Base-by-base conservation (phyloP, 1,284 basidiomycete genomes). In the Apiotrichum sp. region DNA sequence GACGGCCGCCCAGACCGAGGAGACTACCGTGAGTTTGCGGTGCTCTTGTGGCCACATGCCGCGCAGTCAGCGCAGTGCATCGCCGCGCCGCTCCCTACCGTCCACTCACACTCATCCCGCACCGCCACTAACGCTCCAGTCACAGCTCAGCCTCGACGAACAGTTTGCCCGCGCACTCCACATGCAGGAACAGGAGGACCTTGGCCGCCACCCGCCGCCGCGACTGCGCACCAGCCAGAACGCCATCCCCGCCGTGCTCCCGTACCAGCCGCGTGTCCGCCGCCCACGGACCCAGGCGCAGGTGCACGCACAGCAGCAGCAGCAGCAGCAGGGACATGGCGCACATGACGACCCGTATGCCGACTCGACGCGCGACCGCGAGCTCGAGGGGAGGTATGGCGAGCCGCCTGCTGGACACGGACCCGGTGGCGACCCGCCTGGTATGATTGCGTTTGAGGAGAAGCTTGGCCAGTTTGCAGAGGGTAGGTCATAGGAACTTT, bases 81-180 rank as follows among this genome's bases (percentile, higher is more conserved):
- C 32, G 11, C 6, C 11, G 34, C 44, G 31, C 22, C 16, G n/a
- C 42, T 10, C 32, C 32, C 22, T 6, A 14, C 29, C 31, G 29
- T 13, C 9, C 11, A 32, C 52, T 61, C 51, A 56, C 51, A 50
- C 32, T 42, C 31, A 10, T 13, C 39, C 40, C n/a, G 7, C 22
- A 22, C 22, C 22, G 22, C 22, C 22, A 22, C 22, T 22, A 34
- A 8, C 4, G 7, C 33, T 10, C 9, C 53, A 73, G 67, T 63
- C 67, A 29, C 74, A 76, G 62, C 61, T 72, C 39, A 72, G 73
- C 52, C 62, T 73, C 1, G 74, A 76, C 55, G 73, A 68, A n/a
- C 65, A 72, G 52, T 74, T 72, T 47, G 74, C 74, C 0, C 65
- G 72, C 9, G 70, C 72, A 0, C 61, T 76, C 9, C 66, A 68